Evolutionary conservation across 257 asterid species (phyloP).

Genomic region (Scutellaria barbata): DNA sequence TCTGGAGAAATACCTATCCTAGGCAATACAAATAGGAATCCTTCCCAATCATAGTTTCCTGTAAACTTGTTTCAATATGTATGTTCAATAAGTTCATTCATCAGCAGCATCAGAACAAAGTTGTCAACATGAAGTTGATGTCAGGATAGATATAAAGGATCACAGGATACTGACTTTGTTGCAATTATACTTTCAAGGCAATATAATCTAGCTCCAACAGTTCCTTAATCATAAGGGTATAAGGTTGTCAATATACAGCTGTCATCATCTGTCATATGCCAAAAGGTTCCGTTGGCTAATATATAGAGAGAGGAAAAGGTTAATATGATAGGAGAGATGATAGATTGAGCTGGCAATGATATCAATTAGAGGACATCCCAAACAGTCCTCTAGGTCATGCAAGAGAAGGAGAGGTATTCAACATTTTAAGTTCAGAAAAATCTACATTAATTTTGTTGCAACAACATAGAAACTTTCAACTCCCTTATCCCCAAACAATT

Average conservation of each 20-base stretch:
- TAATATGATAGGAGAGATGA: not conserved
- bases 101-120: not conserved
- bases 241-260: not conserved
- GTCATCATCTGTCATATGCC: not conserved
- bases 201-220: not conserved
- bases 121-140: not conserved
- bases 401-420: not conserved
- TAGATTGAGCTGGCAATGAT: not conserved
- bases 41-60: not conserved
- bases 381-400: not conserved
- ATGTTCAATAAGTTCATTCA: conserved; percentile 4
- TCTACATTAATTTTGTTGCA: conserved; percentile 8
- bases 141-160: not conserved
- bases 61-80: conserved; percentile 11
- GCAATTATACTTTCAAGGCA: not conserved
- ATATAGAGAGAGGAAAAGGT: not conserved
- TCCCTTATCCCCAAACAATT: conserved; percentile 2
- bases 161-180: not conserved
- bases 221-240: not conserved
- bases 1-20: conserved; percentile 12
- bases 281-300: not conserved
- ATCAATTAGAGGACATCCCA: not conserved
- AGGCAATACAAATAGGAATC: not conserved
- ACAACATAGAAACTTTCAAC: not conserved
- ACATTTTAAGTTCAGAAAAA: not conserved